Evolutionary conservation across 2,329 filamentous ascomycete genomes (phyloP).

Genomic region (Acrodontium crateriforme): DNA sequence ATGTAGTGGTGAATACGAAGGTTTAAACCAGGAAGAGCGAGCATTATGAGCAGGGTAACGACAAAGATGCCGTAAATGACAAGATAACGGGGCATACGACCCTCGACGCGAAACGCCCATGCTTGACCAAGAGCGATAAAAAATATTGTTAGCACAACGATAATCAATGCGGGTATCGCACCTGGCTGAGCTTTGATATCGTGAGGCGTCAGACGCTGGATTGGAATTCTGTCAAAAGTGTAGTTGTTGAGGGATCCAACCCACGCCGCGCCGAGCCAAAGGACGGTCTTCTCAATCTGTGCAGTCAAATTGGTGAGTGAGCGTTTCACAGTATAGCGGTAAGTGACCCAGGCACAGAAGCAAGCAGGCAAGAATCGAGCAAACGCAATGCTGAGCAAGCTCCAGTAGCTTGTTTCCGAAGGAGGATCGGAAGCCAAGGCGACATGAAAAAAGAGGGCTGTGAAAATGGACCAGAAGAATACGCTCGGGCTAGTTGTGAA

Average conservation of each 20-base stretch:
- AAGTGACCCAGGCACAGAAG: constrained; percentile 79
- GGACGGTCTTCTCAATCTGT: constrained; percentile 75
- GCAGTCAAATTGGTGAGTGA: constrained; percentile 60
- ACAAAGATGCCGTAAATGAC: constrained; percentile 61
- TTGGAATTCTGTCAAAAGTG: constrained; percentile 86
- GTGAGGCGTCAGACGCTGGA: constrained; percentile 78
- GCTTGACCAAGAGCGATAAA: constrained; percentile 60
- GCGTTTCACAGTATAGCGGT: constrained; percentile 64
- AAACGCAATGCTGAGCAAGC: constrained; percentile 61
- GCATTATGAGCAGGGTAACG: constrained; percentile 51
- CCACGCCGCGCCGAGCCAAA: constrained; percentile 87
- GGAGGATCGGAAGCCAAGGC: constrained; percentile 84
- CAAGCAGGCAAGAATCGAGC: constrained; percentile 76
- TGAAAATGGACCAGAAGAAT: constrained; percentile 76
- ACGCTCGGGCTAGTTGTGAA: constrained; percentile 66
- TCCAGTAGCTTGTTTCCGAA: constrained; percentile 49
- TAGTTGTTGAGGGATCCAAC: constrained; percentile 87
- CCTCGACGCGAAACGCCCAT: constrained; percentile 77
- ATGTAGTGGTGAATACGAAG: constrained; percentile 94
- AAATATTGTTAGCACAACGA: constrained; percentile 59
- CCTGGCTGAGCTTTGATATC: constrained; percentile 84
- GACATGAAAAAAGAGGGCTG: constrained; percentile 76
- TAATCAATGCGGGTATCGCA: constrained; percentile 65
- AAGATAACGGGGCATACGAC: constrained; percentile 62
- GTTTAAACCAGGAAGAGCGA: constrained; percentile 61